phyloP scores from a whole-genome alignment of 352 stramenopile genomes.

The Phytopythium mirpurense region DNA sequence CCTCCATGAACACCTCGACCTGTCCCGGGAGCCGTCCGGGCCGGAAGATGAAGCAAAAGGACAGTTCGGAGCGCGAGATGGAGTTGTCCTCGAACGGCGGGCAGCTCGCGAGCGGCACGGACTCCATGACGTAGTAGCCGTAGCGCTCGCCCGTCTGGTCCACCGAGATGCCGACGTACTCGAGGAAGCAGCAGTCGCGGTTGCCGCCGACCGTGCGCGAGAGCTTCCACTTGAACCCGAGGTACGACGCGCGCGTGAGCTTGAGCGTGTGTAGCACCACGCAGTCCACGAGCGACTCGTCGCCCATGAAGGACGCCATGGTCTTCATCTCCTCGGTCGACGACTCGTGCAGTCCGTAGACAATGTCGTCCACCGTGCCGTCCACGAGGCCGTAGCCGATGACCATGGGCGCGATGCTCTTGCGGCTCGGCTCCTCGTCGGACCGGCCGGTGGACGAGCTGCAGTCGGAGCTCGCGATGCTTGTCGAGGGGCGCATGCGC shows the following conservation, averaged over 20 bases:
- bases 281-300: constrained; percentile 60
- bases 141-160: constrained; percentile 53
- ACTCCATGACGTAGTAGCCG: constrained; percentile 64
- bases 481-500: constrained; percentile 16
- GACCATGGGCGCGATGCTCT: constrained; percentile 36
- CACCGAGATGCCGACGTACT: constrained; percentile 55
- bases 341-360: constrained; percentile 48
- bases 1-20: constrained; percentile 68
- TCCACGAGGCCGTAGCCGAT: constrained; percentile 44
- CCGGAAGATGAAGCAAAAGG: constrained; percentile 72
- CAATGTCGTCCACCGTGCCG: constrained; percentile 42
- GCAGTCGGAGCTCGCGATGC: constrained; percentile 22
- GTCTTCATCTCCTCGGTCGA: constrained; percentile 59
- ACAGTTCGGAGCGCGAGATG: constrained; percentile 63
- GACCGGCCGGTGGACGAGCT: constrained; percentile 26
- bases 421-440: constrained; percentile 34
- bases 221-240: constrained; percentile 75
- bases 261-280: constrained; percentile 57
- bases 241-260: constrained; percentile 43
- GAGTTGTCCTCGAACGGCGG: constrained; percentile 70
- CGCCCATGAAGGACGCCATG: constrained; percentile 35
- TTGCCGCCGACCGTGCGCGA: constrained; percentile 64
- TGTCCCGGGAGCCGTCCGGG: constrained; percentile 38
- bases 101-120: constrained; percentile 49
- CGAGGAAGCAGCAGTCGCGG: constrained; percentile 63